phyloP scores from a whole-genome alignment of 1,284 basidiomycete species.

The Quambalaria eucalypti region DNA sequence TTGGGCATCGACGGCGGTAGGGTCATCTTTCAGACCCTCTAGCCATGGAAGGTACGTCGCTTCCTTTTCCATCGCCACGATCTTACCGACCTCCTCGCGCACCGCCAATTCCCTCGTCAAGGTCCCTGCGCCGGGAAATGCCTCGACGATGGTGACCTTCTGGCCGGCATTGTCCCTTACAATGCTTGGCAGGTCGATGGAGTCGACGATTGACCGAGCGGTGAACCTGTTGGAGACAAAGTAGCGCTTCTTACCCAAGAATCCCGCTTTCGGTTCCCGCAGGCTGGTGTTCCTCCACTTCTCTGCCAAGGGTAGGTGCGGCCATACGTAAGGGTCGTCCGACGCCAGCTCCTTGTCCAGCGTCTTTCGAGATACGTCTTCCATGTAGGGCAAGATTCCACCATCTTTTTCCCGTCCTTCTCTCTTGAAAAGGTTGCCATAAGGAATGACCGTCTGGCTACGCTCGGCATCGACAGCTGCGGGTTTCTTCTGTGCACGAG shows the following conservation, averaged over 20 bases:
- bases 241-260: not conserved
- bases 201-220: not conserved
- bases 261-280: not conserved
- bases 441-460: no score
- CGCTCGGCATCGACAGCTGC: no score
- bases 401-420: no score
- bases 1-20: conserved; percentile 1
- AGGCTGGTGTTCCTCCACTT: no score
- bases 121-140: conserved; percentile 39
- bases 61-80: conserved; percentile 33
- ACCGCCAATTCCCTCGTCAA: conserved; percentile 30
- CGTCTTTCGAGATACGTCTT: no score
- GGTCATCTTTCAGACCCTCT: conserved; percentile 10
- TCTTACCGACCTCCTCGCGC: conserved; percentile 35
- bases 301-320: no score
- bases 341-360: no score
- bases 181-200: not conserved
- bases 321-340: no score
- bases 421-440: no score
- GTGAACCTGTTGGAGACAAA: not conserved
- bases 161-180: conserved; percentile 9
- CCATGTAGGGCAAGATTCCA: no score
- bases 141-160: conserved; percentile 38
- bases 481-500: no score
- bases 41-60: conserved; percentile 15